Conservation (phyloP, 208 protist species). For the Leishmania arabica region DNA sequence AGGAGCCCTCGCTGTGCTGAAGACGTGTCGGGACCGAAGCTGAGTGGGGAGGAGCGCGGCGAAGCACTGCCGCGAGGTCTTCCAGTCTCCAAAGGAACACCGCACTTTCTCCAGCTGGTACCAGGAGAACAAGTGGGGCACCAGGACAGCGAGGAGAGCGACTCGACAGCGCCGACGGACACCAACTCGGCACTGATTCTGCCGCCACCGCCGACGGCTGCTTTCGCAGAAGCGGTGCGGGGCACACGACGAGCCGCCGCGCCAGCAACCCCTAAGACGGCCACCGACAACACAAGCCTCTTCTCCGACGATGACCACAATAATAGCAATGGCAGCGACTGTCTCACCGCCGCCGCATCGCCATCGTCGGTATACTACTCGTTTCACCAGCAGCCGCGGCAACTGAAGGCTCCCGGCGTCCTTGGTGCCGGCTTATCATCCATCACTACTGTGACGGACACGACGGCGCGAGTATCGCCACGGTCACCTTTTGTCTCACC, state of each 20-base stretch:
- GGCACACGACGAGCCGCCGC: not conserved
- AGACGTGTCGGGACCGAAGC: not conserved
- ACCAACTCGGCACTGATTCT: conserved; percentile 21
- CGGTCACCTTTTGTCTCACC: not conserved
- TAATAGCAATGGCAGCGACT: not conserved
- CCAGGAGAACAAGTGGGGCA: not conserved
- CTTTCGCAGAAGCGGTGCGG: conserved; percentile 19
- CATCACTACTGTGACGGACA: conserved; percentile 28
- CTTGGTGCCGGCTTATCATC: not conserved
- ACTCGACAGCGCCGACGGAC: conserved; percentile 25
- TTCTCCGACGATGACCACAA: not conserved
- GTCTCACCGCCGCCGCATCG: not conserved
- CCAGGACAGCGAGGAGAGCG: not conserved
- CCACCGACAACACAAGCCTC: not conserved
- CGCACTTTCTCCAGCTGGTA: not conserved
- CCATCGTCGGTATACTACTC: not conserved
- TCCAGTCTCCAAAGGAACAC: not conserved
- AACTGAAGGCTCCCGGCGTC: not conserved
- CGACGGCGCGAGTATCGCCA: conserved; percentile 22
- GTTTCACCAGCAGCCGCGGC: conserved; percentile 2
- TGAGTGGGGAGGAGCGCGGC: not conserved
- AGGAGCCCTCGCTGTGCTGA: not conserved
- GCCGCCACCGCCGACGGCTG: conserved; percentile 18
- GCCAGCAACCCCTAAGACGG: not conserved
- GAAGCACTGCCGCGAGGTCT: not conserved